These are phyloP conservation scores for Capsella bursapastoris DNA, from an alignment of 345 rosid genomes.

Conservation along the genomic window DNA sequence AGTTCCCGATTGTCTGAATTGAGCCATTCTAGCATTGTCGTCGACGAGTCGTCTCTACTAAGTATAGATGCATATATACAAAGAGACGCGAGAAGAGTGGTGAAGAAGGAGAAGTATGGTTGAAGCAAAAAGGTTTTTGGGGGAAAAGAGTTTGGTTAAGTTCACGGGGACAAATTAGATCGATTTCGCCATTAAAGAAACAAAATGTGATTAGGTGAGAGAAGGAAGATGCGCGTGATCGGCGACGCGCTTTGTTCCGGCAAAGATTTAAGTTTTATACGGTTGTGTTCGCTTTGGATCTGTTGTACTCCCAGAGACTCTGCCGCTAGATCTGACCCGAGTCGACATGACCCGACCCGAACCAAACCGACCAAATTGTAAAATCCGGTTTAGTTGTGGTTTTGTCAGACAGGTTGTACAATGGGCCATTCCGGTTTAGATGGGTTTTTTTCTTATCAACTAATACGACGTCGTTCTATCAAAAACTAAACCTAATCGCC, in stretches of 20 bases:
- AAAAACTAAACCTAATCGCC: too few species aligned
- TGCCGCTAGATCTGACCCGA: conserved; percentile 30
- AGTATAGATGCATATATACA: conserved; percentile 12
- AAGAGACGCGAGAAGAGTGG: not conserved
- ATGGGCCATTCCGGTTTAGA: too few species aligned
- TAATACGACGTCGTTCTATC: too few species aligned
- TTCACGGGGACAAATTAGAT: conserved; percentile 32
- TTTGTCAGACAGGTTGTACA: too few species aligned
- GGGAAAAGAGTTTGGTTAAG: not conserved
- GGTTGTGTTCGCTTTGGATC: conserved; percentile 28
- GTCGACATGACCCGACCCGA: conserved; percentile 12
- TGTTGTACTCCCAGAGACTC: not conserved
- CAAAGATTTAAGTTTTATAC: not conserved
- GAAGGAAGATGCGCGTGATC: conserved; percentile 33
- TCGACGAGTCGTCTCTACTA: conserved; percentile 25
- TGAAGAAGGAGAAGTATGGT: conserved; percentile 39
- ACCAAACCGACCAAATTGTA: too few species aligned
- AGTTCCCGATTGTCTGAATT: conserved; percentile 83
- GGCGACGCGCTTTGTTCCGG: conserved; percentile 38
- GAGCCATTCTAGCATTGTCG: conserved; percentile 75
- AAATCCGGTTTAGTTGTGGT: too few species aligned
- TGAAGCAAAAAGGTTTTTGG: conserved; percentile 33
- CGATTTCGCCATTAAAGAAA: conserved; percentile 15
- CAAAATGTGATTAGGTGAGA: conserved; percentile 13
- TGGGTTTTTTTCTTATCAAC: too few species aligned